These are phyloP conservation scores for Aspergillus niger DNA, from an alignment of 2,329 filamentous ascomycete species.

Conservation along the genomic window DNA sequence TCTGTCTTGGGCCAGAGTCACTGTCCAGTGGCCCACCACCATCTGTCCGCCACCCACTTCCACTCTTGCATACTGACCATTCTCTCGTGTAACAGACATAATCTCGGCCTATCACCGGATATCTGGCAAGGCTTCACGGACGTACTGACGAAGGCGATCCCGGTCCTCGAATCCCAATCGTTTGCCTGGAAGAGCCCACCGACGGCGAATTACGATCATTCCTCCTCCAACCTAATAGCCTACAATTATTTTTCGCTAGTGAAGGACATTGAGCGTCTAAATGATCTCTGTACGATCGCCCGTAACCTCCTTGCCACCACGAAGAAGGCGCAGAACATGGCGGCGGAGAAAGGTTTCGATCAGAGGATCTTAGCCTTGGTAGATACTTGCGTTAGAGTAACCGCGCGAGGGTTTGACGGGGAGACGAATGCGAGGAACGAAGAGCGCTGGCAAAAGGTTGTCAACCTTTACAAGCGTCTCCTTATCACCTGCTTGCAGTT, in stretches of 20 bases:
- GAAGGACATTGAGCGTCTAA: slow-evolving; percentile 64
- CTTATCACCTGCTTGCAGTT: slow-evolving; percentile 68
- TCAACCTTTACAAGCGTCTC: slow-evolving; percentile 66
- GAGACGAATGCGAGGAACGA: slow-evolving; percentile 63
- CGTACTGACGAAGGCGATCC: slow-evolving; percentile 61
- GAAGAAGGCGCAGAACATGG: slow-evolving; percentile 63
- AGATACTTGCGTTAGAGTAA: slow-evolving; percentile 65
- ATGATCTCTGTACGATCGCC: slow-evolving; percentile 63
- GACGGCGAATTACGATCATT: slow-evolving; percentile 58
- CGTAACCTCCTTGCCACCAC: slow-evolving; percentile 64
- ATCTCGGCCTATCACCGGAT: slow-evolving; percentile 57
- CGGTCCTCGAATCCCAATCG: slow-evolving; percentile 62
- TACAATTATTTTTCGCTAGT: slow-evolving; percentile 60
- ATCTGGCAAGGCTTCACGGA: slow-evolving; percentile 63
- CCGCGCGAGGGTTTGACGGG: slow-evolving; percentile 65
- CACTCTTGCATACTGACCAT: slow-evolving; percentile 5
- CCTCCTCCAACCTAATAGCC: slow-evolving; percentile 63
- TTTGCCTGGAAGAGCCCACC: slow-evolving; percentile 62
- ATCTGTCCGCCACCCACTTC: background rate
- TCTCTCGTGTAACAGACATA: slow-evolving; percentile 46
- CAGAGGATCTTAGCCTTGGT: slow-evolving; percentile 63
- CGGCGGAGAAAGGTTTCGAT: slow-evolving; percentile 61
- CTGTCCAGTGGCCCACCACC: background rate
- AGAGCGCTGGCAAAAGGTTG: slow-evolving; percentile 66
- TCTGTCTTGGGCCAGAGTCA: background rate